Evolutionary conservation across 495 filamentous ascomycete genomes (phyloP).

Genomic region (Patellaria atrata): DNA sequence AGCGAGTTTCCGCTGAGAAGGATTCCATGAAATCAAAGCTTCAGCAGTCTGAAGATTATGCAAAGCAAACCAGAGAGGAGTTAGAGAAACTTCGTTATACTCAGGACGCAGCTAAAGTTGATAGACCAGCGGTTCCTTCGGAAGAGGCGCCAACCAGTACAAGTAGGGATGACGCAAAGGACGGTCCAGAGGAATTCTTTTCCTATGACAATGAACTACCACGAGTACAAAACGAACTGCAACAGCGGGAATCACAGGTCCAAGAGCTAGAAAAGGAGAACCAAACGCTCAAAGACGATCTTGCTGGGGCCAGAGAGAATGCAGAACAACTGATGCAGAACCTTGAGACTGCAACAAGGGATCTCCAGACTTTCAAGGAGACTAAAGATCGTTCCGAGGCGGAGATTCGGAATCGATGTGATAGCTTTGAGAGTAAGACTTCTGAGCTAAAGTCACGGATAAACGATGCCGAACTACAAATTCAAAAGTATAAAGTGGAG

Average conservation of each 20-base stretch:
- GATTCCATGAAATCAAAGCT: slow-evolving; percentile 66
- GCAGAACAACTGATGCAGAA: slow-evolving; percentile 22
- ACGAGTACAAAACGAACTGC: slow-evolving; percentile 33
- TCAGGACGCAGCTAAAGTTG: slow-evolving; percentile 26
- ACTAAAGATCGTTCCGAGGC: slow-evolving; percentile 14
- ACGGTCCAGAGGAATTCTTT: slow-evolving; percentile 59
- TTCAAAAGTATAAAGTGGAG: slow-evolving; percentile 24
- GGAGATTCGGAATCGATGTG: slow-evolving; percentile 11
- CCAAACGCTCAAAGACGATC: slow-evolving; percentile 21
- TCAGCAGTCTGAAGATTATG: slow-evolving; percentile 50
- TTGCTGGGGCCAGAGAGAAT: slow-evolving; percentile 25
- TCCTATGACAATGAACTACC: slow-evolving; percentile 70
- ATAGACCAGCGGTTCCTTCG: not conserved
- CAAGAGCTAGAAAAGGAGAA: slow-evolving; percentile 21
- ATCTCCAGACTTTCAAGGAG: slow-evolving; percentile 19
- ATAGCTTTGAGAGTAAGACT: slow-evolving; percentile 13
- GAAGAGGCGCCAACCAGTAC: slow-evolving; percentile 7
- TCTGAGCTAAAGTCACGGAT: slow-evolving; percentile 34
- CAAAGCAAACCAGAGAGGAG: slow-evolving; percentile 42
- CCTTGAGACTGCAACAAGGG: slow-evolving; percentile 21
- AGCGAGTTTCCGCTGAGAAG: slow-evolving; percentile 65
- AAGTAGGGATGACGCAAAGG: slow-evolving; percentile 16
- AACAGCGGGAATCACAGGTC: slow-evolving; percentile 21
- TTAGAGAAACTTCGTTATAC: slow-evolving; percentile 34
- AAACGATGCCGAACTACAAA: slow-evolving; percentile 47